A percentile compares a stretch with the other conserved stretches of the same genome.
phyloP scores from a whole-genome alignment of 202 grass and related monocot species.

The Musa balbisiana region DNA sequence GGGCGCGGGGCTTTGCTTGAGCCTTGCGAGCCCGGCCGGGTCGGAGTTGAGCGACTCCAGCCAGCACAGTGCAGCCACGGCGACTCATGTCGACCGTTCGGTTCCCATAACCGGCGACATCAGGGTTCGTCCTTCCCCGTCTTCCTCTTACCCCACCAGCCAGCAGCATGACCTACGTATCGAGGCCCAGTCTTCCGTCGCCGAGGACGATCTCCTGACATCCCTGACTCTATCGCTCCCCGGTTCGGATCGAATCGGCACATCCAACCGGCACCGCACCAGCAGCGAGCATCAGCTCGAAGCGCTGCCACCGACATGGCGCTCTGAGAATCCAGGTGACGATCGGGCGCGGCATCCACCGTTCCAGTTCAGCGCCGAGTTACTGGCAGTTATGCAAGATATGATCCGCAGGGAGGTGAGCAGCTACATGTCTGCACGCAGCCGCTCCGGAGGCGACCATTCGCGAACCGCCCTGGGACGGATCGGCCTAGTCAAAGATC shows the following conservation, averaged over 20 bases:
- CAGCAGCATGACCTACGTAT: not conserved
- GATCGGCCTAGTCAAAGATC: slow-evolving; percentile 10
- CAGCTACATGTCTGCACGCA: slow-evolving; percentile 5
- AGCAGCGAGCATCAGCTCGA: no score
- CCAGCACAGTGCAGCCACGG: slow-evolving; percentile 41
- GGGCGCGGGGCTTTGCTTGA: slow-evolving; percentile 34
- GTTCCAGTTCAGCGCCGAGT: slow-evolving; percentile 8
- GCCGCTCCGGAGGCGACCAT: slow-evolving; percentile 1
- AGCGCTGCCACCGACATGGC: no score
- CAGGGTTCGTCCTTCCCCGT: slow-evolving; percentile 20
- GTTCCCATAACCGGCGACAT: slow-evolving; percentile 40
- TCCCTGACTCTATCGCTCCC: slow-evolving; percentile 63
- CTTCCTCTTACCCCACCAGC: not conserved
- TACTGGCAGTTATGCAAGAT: slow-evolving; percentile 15
- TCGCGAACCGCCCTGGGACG: not conserved
- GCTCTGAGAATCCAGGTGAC: not conserved
- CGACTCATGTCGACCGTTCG: slow-evolving; percentile 40
- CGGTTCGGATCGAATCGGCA: slow-evolving; percentile 22
- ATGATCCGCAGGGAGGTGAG: slow-evolving; percentile 21
- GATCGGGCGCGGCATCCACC: not conserved
- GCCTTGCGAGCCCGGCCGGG: slow-evolving; percentile 44
- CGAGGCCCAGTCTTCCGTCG: not conserved
- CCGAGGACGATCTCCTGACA: slow-evolving; percentile 31
- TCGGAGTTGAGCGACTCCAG: slow-evolving; percentile 71
- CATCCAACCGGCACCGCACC: not conserved